Evolutionary conservation across 768 basidiomycete species (phyloP).

Genomic region (Phylloporus rhodoxanthus): DNA sequence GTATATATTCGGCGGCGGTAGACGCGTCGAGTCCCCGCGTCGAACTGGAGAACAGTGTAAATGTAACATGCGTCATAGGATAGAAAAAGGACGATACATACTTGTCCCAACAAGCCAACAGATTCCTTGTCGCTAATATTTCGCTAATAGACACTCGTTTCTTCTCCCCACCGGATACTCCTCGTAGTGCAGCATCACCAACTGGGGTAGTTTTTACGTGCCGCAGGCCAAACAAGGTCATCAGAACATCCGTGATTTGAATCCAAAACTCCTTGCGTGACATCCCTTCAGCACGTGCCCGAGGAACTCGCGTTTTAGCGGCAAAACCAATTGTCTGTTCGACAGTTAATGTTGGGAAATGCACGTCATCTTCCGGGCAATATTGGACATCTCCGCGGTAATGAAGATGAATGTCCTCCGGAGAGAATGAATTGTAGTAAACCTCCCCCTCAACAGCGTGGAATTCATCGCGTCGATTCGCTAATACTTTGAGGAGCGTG

Average conservation of each 20-base stretch:
- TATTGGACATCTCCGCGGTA: conserved; percentile 80
- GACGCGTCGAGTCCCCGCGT: conserved; percentile 63
- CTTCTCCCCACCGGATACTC: conserved; percentile 72
- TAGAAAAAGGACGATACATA: conserved; percentile 26
- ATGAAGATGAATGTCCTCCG: conserved; percentile 54
- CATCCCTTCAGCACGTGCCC: conserved; percentile 39
- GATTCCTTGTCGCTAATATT: conserved; percentile 61
- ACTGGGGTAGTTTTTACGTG: conserved; percentile 71
- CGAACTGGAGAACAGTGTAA: conserved; percentile 56
- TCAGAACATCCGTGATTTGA: conserved; percentile 40
- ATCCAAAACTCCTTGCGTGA: conserved; percentile 31
- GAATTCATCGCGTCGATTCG: conserved; percentile 69
- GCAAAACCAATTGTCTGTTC: conserved; percentile 70
- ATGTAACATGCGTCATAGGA: too few relatives aligned
- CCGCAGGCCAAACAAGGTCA: conserved; percentile 69
- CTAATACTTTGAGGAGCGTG: conserved; percentile 75
- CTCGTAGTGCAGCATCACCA: conserved; percentile 73
- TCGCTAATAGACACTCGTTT: conserved; percentile 82
- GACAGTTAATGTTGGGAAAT: conserved; percentile 54
- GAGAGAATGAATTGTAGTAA: conserved; percentile 68
- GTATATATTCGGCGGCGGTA: conserved; percentile 70
- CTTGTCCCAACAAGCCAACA: conserved; percentile 78
- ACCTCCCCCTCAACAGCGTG: conserved; percentile 64
- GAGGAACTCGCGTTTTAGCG: conserved; percentile 62
- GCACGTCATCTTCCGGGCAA: conserved; percentile 38